phyloP scores from a whole-genome alignment of 805 yeast genomes.

The Kregervanrija delftensis region DNA sequence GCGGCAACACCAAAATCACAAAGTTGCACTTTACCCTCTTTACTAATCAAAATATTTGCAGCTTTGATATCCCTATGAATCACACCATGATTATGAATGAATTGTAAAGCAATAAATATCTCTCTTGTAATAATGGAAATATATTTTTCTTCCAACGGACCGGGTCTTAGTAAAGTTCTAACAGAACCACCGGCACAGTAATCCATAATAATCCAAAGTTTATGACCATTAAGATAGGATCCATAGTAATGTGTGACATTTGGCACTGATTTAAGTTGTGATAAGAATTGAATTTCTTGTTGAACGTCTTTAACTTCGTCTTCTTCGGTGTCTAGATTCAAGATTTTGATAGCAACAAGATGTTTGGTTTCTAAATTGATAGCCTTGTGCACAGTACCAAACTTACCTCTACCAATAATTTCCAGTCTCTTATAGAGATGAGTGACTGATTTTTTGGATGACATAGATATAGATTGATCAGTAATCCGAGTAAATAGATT shows the following conservation, averaged over 20 bases:
- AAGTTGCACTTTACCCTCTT: constrained; percentile 82
- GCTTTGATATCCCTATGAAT: constrained; percentile 96
- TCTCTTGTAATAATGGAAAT: constrained; percentile 84
- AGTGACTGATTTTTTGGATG: constrained; percentile 11
- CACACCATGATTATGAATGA: constrained; percentile 82
- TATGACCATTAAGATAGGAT: constrained; percentile 79
- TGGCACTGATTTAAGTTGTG: constrained; percentile 78
- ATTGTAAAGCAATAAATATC: constrained; percentile 64
- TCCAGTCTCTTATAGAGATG: constrained; percentile 71
- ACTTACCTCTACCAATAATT: constrained; percentile 92
- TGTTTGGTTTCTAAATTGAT: constrained; percentile 59
- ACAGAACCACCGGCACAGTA: constrained; percentile 95
- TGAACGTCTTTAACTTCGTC: constrained; percentile 96
- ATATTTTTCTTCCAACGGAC: constrained; percentile 78
- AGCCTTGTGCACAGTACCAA: constrained; percentile 95
- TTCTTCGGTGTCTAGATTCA: constrained; percentile 85
- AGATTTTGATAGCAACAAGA: constrained; percentile 86
- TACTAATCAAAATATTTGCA: constrained; percentile 79
- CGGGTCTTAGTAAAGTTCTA: constrained; percentile 79
- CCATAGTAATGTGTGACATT: constrained; percentile 92
- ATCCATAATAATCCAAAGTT: constrained; percentile 96
- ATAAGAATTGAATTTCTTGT: constrained; percentile 79
- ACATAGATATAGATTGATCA: background rate
- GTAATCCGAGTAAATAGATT: no score
- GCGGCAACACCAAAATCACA: constrained; percentile 99